Percentiles rank a stretch among this genome's conserved stretches.
Evolutionary conservation across 768 basidiomycete species (phyloP).

Genomic region (Termitomyces sp.): DNA sequence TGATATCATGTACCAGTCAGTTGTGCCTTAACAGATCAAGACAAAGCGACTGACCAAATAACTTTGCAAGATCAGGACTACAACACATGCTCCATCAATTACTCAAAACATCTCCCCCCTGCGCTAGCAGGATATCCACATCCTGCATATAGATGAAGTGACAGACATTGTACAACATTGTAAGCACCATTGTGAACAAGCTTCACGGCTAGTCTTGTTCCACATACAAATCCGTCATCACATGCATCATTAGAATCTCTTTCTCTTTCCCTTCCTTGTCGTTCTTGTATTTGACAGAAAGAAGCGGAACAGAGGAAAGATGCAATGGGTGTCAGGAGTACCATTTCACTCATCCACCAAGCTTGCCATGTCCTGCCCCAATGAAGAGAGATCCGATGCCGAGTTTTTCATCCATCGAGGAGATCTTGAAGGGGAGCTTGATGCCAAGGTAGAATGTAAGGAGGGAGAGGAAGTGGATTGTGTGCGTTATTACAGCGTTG

Average conservation of each 20-base stretch:
- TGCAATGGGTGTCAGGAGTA: constrained; percentile 65
- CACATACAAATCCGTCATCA: constrained; percentile 21
- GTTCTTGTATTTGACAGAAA: constrained; percentile 20
- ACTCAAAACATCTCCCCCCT: constrained; percentile 72
- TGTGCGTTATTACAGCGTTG: constrained; percentile 82
- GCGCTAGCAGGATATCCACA: constrained; percentile 70
- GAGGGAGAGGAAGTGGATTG: constrained; percentile 74
- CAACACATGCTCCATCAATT: constrained; percentile 84
- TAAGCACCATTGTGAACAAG: constrained; percentile 76
- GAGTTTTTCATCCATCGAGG: constrained; percentile 65
- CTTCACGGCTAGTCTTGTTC: constrained; percentile 19
- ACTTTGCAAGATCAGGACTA: constrained; percentile 67
- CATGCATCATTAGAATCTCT: not conserved
- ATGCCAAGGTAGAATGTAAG: constrained; percentile 82
- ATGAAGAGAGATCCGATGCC: constrained; percentile 80
- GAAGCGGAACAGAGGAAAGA: constrained; percentile 38
- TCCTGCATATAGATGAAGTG: constrained; percentile 82
- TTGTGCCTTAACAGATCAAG: not conserved
- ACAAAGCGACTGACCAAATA: not conserved
- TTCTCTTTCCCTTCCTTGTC: constrained; percentile 2
- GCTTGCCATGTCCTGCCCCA: constrained; percentile 65
- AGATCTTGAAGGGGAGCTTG: constrained; percentile 76
- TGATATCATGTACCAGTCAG: not conserved
- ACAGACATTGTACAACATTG: constrained; percentile 77
- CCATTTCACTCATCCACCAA: constrained; percentile 76